A percentile compares a stretch with the other conserved stretches of the same genome.
phyloP scores from a whole-genome alignment of 371 early-diverging fungal genomes.

The Fennellomyces sp. region DNA sequence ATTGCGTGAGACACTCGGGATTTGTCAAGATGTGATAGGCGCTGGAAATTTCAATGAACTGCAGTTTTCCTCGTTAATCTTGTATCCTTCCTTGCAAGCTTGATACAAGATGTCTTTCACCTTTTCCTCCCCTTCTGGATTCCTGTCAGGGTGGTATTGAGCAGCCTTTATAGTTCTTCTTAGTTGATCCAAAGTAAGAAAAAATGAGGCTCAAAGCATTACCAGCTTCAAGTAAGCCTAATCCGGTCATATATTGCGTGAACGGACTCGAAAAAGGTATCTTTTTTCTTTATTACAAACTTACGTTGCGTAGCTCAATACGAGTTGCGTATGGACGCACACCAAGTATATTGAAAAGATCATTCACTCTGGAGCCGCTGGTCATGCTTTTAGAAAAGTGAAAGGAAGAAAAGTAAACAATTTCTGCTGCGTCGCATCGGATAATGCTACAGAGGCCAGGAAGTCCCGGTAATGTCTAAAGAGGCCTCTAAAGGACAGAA shows the following conservation, averaged over 20 bases:
- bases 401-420: no score
- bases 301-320: background rate
- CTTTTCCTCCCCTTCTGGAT: constrained; percentile 49
- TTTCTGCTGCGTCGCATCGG: no score
- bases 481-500: no score
- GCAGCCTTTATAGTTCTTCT: constrained; percentile 58
- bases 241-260: no score
- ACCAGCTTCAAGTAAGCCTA: no score
- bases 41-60: constrained; percentile 91
- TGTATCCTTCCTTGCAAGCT: constrained; percentile 13
- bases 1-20: constrained; percentile 80
- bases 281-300: background rate
- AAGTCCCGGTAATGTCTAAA: no score
- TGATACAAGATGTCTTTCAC: constrained; percentile 13
- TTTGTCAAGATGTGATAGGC: constrained; percentile 97
- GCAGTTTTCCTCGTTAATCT: constrained; percentile 21
- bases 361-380: no score
- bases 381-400: no score
- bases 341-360: background rate
- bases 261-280: no score
- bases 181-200: background rate
- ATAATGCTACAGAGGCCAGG: no score
- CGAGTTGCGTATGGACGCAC: background rate
- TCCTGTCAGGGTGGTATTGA: constrained; percentile 97
- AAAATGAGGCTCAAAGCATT: no score